Evolutionary conservation across 2,329 filamentous ascomycete species (phyloP), one percentile per base, ranked within the genome.

Genomic region (Aspergillus pseudotamarii): DNA sequence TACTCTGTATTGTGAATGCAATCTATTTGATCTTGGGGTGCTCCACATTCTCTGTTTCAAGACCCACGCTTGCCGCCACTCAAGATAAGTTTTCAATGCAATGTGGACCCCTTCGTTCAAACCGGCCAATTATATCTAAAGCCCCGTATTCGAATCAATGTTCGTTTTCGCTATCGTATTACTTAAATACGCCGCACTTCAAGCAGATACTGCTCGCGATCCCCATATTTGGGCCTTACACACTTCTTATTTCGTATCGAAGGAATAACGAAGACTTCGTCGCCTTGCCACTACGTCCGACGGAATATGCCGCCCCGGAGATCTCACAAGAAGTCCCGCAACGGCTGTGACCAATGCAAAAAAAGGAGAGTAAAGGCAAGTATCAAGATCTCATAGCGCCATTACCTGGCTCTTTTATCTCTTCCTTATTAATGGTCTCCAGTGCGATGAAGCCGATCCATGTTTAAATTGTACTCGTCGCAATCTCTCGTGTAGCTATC

Each of bases 311-410:
- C 69, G 12, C 66, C 71, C 14, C 67, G 71, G 10, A 67, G 72
- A 59, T 61, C 69, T 12, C 72, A 73, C 60, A 65, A 63, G 14
- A 74, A 74, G 53, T 72, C 71, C 3, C 69, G 72, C 9, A 73
- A 73, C 51, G 72, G 72, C 2, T 74, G 71, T 53, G 67, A 67
- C 4, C 64, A 68, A 38, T 74, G 72, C 55, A 74, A 74, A 34
- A 23, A 48, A 6, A 60, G 71, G 19, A 58, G 70, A 38, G 63
- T 74, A 3, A 73, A 73, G 64, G 71, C 71, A 48, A 51, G 58
- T 66, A n/a, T 26, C 8, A 19, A 21, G 16, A 34, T 19, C 8
- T 23, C 6, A 12, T 8, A 2, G 16, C 12, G 6, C 26, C 11
- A 43, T n/a, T 43, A 2, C 41, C 41, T 9, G n/a, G 19, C 21